phyloP scores from a whole-genome alignment of 208 protist species.

The Trypanosoma scelopori region DNA sequence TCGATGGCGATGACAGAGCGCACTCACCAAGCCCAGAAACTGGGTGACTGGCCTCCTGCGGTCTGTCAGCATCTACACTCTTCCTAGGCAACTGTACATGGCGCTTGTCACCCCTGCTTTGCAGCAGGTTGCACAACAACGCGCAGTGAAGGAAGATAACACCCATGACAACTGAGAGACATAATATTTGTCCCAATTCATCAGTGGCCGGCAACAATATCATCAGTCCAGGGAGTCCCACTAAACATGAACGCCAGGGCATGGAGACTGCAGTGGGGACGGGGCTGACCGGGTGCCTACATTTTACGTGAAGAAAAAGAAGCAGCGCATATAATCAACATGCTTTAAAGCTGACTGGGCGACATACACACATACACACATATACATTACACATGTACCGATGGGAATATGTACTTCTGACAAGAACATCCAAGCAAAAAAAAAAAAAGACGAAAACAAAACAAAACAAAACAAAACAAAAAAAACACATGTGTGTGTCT shows the following conservation, averaged over 20 bases:
- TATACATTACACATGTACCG: too few relatives aligned
- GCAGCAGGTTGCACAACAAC: not conserved
- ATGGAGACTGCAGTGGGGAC: constrained; percentile 12
- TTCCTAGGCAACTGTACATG: not conserved
- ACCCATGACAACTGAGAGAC: not conserved
- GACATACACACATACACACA: too few relatives aligned
- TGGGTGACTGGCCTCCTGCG: not conserved
- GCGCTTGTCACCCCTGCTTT: not conserved
- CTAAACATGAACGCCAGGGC: constrained; percentile 1
- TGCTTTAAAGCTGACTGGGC: not conserved
- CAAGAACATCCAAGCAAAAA: constrained; percentile 6
- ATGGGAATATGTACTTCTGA: not conserved
- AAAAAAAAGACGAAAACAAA: constrained; percentile 1
- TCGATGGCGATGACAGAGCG: too few relatives aligned
- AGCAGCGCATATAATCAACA: not conserved
- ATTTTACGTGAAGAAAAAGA: constrained; percentile 1
- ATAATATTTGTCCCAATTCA: not conserved
- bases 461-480: constrained; percentile 11
- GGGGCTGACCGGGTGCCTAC: not conserved
- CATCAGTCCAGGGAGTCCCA: not conserved
- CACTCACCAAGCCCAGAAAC: too few relatives aligned
- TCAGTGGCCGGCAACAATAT: not conserved
- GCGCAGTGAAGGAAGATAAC: not conserved
- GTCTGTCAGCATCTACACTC: not conserved
- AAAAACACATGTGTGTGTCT: too few relatives aligned